Evolutionary conservation across 192 early-diverging fungal genomes (phyloP), one percentile per base, ranked within the genome.

Genomic region (Coemansia sp.): DNA sequence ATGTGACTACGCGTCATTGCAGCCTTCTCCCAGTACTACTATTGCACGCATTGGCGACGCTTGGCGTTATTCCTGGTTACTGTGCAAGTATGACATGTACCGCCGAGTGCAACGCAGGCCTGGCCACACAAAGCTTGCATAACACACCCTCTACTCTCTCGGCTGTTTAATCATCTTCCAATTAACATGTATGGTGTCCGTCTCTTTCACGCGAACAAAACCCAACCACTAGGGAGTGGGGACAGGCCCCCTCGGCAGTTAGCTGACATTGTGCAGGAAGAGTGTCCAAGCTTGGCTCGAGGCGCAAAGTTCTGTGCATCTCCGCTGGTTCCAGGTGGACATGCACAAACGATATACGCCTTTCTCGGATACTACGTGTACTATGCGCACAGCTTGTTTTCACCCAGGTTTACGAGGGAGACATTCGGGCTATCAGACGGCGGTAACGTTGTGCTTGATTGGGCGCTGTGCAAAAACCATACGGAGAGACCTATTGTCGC

Each of bases 391-490:
- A 67, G 67, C 35, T 53, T 72, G n/a, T 3, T 68, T 10, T 52
- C 29, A 18, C 68, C 69, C 26, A 56, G 26, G 38, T 68, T 73
- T 48, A 65, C 67, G 39, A 79, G 88, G 10, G 83, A 89, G n/a
- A 58, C 82, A 12, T 68, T 90, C 5, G n/a, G 58, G n/a, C 83
- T 92, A 7, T 85, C 87, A 1, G 93, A 98, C 58, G 94, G 94
- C 19, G 96, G 96, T 43, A 84, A 86, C 18, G 73, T 93, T 54
- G 82, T 91, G 8, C 60, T 96, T 32, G 96, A 98, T 70, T 98
- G 93, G 94, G 80, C 87, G 1, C 89, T 88, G 8, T 72, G 81
- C 9, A 42, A 81, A 6, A 60, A 70, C 27, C 71, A 81, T 26
- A 74, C 76, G 19, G 68, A 83, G 42, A 83, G 85, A 8, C 93